Base-by-base conservation (phyloP, 2,329 filamentous ascomycete genomes). In the Phialocephala sp. region DNA sequence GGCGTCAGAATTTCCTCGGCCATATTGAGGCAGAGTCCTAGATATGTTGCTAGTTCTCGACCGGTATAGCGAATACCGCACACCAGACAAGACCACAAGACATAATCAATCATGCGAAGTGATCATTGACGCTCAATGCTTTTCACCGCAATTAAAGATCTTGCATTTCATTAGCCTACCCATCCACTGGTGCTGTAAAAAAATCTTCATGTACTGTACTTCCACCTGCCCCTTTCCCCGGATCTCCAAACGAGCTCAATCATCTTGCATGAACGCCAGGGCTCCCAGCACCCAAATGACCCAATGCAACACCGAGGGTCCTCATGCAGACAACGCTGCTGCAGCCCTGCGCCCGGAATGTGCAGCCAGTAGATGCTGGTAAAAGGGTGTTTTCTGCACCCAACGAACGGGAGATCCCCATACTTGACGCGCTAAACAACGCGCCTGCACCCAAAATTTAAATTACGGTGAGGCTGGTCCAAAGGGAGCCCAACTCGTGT, bases 211-310 rank as follows among this genome's bases (percentile, higher is more conserved):
- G 50, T 27, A 32, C 24, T 11, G 50, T 27, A 32, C 24, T 18
- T n/a, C 50, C 22, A n/a, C 20, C 12, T 6, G n/a, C 45, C 50
- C 50, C 14, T 54, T 54, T 54, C 50, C 50, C 50, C 50, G 50
- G 50, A 54, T 54, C 50, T 54, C 14, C 50, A 54, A 54, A 54
- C 50, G 8, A 54, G 50, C 50, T 35, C 22, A 27, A 54, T 15
- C 12, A 27, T 4, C 24, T 22, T 27, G 50, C 50, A 54, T 54
- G 27, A 54, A 54, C 24, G 3, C 8, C 22, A 54, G 50, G 27
- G 24, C 27, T n/a, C 8, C 20, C 2, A 11, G 43, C 14, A 24
- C 22, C 45, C 15, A n/a, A n/a, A n/a, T 27, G 2, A 11, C 45
- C 45, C 45, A 27, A 50, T 43, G 41, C 41, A 43, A 32, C 27